These are phyloP conservation scores for Wilhelminamyces savonicus DNA, from an alignment of 805 yeast species.

Conservation along the genomic window DNA sequence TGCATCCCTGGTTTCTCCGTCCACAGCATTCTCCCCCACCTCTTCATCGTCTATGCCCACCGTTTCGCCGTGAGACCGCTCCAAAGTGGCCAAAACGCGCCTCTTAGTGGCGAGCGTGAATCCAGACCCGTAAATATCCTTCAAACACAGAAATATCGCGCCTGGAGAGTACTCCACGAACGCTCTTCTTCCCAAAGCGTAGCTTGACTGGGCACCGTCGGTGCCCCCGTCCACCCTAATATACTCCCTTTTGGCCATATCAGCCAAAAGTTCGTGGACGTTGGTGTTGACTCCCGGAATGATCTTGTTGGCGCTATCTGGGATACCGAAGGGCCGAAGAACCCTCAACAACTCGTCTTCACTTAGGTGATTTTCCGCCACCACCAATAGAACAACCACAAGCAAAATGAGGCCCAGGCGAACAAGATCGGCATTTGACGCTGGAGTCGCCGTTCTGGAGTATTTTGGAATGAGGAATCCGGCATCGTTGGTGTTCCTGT, in stretches of 20 bases:
- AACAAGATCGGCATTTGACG: constrained; percentile 20
- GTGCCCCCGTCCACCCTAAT: constrained; percentile 9
- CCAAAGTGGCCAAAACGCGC: too few relatives aligned
- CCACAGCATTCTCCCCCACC: too few relatives aligned
- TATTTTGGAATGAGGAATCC: constrained; percentile 19
- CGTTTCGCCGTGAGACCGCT: too few relatives aligned
- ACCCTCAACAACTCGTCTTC: constrained; percentile 18
- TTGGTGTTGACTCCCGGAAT: constrained; percentile 16
- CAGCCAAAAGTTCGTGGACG: constrained; percentile 16
- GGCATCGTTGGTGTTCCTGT: constrained; percentile 5
- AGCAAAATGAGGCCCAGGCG: constrained; percentile 25
- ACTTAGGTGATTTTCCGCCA: constrained; percentile 24
- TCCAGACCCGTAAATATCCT: constrained; percentile 14
- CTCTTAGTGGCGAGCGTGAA: too few relatives aligned
- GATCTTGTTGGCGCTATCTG: constrained; percentile 11
- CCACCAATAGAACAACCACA: constrained; percentile 21
- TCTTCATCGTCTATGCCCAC: too few relatives aligned
- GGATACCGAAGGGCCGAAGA: constrained; percentile 20
- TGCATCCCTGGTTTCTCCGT: too few relatives aligned
- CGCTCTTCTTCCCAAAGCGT: constrained; percentile 26
- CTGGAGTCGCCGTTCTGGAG: constrained; percentile 10
- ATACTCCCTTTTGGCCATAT: constrained; percentile 25
- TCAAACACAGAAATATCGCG: constrained; percentile 19
- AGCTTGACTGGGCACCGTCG: constrained; percentile 12
- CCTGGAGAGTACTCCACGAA: constrained; percentile 26